A percentile compares a stretch with the other conserved stretches of the same genome.
Evolutionary conservation across 2,329 filamentous ascomycete genomes (phyloP).

Genomic region (Colletotrichum sidae): DNA sequence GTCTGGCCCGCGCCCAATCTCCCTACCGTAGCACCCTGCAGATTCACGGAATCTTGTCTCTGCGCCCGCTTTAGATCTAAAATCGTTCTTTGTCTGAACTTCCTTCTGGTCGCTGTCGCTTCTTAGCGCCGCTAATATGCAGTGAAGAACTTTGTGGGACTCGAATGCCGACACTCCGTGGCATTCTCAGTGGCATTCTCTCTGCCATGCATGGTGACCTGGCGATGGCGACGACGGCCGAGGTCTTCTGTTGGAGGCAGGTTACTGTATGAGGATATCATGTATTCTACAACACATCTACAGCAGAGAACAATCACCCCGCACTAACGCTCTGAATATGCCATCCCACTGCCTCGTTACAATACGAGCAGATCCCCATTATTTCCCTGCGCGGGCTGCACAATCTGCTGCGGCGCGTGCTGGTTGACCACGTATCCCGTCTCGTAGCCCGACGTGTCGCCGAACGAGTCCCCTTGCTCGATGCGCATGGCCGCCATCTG

Average conservation of each 20-base stretch:
- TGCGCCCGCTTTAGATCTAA: slow-evolving; percentile 8
- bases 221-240: neutral
- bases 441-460: slow-evolving; percentile 65
- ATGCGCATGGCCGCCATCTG: slow-evolving; percentile 80
- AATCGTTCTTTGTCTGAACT: slow-evolving; percentile 30
- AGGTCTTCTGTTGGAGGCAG: neutral
- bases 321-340: neutral
- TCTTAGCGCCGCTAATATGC: slow-evolving; percentile 8
- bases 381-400: slow-evolving; percentile 75
- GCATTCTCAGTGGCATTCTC: neutral
- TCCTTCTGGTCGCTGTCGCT: neutral
- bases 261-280: slow-evolving; percentile 25
- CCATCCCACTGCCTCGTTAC: slow-evolving; percentile 48
- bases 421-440: slow-evolving; percentile 82
- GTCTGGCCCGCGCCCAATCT: neutral
- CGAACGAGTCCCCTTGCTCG: slow-evolving; percentile 73
- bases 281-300: slow-evolving; percentile 22
- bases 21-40: neutral
- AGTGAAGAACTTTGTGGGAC: neutral
- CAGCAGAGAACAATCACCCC: neutral
- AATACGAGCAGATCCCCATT: slow-evolving; percentile 80
- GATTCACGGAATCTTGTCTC: neutral
- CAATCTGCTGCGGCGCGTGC: slow-evolving; percentile 80
- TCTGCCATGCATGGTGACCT: neutral
- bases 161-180: neutral